These are phyloP conservation scores for Gossypium armourianum DNA, from an alignment of 441 rosid genomes.

Conservation along the genomic window DNA sequence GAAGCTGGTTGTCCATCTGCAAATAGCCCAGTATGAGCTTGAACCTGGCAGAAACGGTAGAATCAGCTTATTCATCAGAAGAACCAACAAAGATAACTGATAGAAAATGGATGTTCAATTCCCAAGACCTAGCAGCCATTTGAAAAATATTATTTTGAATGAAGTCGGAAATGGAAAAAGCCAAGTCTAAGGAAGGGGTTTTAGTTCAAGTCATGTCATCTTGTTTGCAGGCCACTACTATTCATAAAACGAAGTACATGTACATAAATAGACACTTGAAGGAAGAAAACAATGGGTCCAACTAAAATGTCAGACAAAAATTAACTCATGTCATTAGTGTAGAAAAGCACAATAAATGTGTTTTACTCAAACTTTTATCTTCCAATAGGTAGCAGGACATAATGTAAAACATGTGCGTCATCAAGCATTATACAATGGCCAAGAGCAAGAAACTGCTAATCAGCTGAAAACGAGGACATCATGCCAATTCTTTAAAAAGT, in stretches of 20 bases:
- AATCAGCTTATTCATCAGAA: slow-evolving; percentile 7
- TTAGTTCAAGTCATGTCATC: neutral
- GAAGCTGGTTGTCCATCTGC: slow-evolving; percentile 97
- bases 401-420: neutral
- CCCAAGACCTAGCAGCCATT: neutral
- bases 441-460: neutral
- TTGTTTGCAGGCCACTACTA: neutral
- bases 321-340: neutral
- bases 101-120: neutral
- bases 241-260: neutral
- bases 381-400: neutral
- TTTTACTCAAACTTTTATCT: neutral
- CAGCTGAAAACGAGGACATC: neutral
- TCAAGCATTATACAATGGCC: neutral
- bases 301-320: neutral
- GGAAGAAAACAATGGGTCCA: neutral
- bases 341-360: neutral
- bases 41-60: slow-evolving; percentile 51
- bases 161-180: neutral
- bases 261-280: neutral
- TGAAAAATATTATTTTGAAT: neutral
- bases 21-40: slow-evolving; percentile 75
- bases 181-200: neutral
- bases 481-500: neutral
- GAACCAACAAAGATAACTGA: neutral